These are phyloP conservation scores for Prosopis cineraria DNA, from an alignment of 306 rosid species.

Conservation along the genomic window DNA sequence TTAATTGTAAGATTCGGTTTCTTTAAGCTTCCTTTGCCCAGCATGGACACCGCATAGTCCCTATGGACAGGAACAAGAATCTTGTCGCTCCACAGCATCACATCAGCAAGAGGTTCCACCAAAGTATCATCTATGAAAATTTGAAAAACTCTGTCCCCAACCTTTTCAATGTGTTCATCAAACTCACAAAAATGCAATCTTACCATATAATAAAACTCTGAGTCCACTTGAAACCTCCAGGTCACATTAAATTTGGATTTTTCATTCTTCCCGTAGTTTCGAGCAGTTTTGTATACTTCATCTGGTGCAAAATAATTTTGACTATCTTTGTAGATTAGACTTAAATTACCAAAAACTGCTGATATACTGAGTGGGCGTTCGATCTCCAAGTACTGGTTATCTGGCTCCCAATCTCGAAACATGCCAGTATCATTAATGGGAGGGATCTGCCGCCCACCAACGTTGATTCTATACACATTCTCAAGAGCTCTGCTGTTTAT, in stretches of 20 bases:
- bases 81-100: not conserved
- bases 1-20: not conserved
- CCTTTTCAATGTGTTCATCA: not conserved
- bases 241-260: not conserved
- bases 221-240: not conserved
- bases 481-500: not conserved
- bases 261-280: not conserved
- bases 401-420: not conserved
- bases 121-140: not conserved
- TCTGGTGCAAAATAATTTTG: not conserved
- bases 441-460: not conserved
- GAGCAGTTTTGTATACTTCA: not conserved
- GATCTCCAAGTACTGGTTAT: not conserved
- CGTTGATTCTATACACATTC: not conserved
- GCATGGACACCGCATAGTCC: not conserved
- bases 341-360: not conserved
- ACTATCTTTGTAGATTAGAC: not conserved
- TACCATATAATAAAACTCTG: not conserved
- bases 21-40: not conserved
- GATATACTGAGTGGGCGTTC: not conserved
- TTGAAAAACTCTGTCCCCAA: not conserved
- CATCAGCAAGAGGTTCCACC: not conserved
- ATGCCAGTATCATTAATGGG: not conserved
- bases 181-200: not conserved
- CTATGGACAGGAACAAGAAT: not conserved